A percentile compares a stretch with the other conserved stretches of the same genome.
These are phyloP conservation scores for Cladophialophora yegresii DNA, from an alignment of 2,329 filamentous ascomycete genomes.

Conservation along the genomic window DNA sequence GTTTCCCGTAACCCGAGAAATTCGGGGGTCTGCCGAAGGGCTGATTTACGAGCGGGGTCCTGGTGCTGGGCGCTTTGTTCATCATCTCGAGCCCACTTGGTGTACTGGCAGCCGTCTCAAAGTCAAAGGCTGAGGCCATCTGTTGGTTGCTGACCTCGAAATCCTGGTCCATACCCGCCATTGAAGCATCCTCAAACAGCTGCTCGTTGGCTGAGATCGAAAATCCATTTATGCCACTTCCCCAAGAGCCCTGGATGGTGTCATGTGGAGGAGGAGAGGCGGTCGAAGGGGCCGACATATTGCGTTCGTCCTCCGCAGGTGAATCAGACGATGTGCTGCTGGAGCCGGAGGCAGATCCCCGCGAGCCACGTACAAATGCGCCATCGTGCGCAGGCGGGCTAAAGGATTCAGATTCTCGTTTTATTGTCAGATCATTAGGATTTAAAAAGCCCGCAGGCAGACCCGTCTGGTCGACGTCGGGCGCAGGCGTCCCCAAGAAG, in stretches of 20 bases:
- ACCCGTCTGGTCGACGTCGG: conserved; percentile 38
- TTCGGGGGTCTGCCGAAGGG: conserved; percentile 22
- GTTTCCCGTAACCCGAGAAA: conserved; percentile 28
- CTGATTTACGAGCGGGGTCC: conserved; percentile 29
- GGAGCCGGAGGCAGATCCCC: conserved; percentile 49
- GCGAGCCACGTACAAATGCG: conserved; percentile 43
- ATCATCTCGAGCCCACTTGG: conserved; percentile 46
- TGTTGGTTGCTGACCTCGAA: conserved; percentile 50
- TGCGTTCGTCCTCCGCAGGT: conserved; percentile 45
- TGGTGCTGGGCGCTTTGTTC: conserved; percentile 34
- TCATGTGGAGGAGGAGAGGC: conserved; percentile 46
- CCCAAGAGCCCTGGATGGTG: conserved; percentile 36
- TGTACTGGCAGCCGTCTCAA: conserved; percentile 52
- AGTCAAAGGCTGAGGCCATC: conserved; percentile 54
- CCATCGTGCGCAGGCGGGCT: conserved; percentile 36
- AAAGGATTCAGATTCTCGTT: conserved; percentile 28
- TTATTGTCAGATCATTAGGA: conserved; percentile 32
- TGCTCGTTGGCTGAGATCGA: conserved; percentile 45
- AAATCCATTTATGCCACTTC: conserved; percentile 40
- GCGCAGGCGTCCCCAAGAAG: conserved; percentile 43
- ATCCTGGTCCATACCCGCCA: conserved; percentile 44
- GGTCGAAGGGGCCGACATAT: conserved; percentile 46
- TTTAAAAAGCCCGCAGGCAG: conserved; percentile 40
- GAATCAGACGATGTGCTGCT: conserved; percentile 50
- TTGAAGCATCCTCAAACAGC: conserved; percentile 45